Evolutionary conservation across 257 asterid species (phyloP).

Genomic region (Vinca minor): DNA sequence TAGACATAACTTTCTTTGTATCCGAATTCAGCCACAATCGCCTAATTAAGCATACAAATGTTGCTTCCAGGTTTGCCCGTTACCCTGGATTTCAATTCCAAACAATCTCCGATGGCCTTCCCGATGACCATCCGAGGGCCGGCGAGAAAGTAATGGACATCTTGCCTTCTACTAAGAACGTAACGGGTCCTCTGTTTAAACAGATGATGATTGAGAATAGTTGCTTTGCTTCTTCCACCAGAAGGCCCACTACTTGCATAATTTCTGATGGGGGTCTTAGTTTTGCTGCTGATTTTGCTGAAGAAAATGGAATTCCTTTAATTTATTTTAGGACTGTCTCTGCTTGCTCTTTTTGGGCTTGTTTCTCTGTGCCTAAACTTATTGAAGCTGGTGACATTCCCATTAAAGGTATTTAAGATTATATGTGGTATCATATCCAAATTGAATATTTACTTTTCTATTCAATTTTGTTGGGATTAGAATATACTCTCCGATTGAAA

Average conservation of each 20-base stretch:
- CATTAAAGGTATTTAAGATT: background rate
- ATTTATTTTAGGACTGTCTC: conserved; percentile 19
- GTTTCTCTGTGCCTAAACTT: conserved; percentile 12
- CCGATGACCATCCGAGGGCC: conserved; percentile 39
- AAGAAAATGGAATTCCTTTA: conserved; percentile 18
- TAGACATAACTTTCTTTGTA: conserved; percentile 32
- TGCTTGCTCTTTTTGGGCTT: conserved; percentile 24
- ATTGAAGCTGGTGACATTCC: conserved; percentile 21
- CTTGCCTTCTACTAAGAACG: background rate
- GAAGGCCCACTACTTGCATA: conserved; percentile 16
- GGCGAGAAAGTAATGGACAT: conserved; percentile 15
- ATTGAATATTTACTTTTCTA: too few species aligned
- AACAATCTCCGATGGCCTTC: conserved; percentile 39
- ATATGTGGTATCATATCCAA: too few species aligned
- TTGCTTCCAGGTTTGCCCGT: conserved; percentile 17
- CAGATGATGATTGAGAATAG: conserved; percentile 1
- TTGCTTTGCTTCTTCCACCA: conserved; percentile 3
- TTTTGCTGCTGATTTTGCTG: conserved; percentile 25
- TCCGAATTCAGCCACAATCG: conserved; percentile 34
- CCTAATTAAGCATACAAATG: conserved; percentile 25
- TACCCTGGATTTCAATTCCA: conserved; percentile 33
- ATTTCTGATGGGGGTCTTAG: conserved; percentile 25
- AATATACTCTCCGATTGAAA: too few species aligned
- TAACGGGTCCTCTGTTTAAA: background rate
- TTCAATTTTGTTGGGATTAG: too few species aligned